A percentile compares a stretch with the other conserved stretches of the same genome.
Evolutionary conservation across 192 early-diverging fungal genomes (phyloP).

Genomic region (Rhizoclosmatium globosum): DNA sequence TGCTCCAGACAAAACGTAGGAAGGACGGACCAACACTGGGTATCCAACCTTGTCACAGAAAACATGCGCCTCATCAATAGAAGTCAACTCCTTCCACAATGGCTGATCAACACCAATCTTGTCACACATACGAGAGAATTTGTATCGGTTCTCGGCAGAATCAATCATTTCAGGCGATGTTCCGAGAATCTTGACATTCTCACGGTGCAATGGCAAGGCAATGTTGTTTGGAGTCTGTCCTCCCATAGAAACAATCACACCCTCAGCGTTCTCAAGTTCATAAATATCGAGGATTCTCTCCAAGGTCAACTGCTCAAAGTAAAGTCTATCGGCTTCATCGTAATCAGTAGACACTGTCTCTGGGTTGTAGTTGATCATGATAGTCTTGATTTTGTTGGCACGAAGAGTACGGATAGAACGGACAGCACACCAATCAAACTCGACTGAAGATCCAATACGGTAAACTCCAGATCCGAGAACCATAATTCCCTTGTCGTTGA

Average conservation of each 20-base stretch:
- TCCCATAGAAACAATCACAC: slow-evolving; percentile 94
- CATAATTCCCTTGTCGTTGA: slow-evolving; percentile 95
- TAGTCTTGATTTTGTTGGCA: slow-evolving; percentile 85
- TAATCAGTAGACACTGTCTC: slow-evolving; percentile 99
- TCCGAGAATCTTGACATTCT: slow-evolving; percentile 93
- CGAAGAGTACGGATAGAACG: slow-evolving; percentile 94
- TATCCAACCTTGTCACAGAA: slow-evolving; percentile 92
- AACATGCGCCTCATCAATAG: slow-evolving; percentile 79
- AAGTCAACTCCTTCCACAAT: slow-evolving; percentile 94
- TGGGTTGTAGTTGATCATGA: slow-evolving; percentile 99
- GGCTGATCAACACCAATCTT: slow-evolving; percentile 98
- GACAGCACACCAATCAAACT: slow-evolving; percentile 99
- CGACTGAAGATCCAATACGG: slow-evolving; percentile 97
- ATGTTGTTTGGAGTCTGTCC: slow-evolving; percentile 99
- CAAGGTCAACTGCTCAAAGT: slow-evolving; percentile 95
- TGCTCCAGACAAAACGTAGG: slow-evolving; percentile 98
- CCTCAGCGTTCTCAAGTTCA: slow-evolving; percentile 84
- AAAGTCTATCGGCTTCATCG: slow-evolving; percentile 96
- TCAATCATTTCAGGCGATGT: slow-evolving; percentile 98
- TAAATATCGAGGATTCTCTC: slow-evolving; percentile 98
- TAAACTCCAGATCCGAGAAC: slow-evolving; percentile 98
- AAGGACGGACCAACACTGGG: slow-evolving; percentile 96
- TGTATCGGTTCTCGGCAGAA: slow-evolving; percentile 96
- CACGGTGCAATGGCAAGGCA: slow-evolving; percentile 87
- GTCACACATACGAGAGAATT: slow-evolving; percentile 97